Base-by-base conservation (phyloP, 2,329 filamentous ascomycete species). In the Dendrostoma leiphaemia region DNA sequence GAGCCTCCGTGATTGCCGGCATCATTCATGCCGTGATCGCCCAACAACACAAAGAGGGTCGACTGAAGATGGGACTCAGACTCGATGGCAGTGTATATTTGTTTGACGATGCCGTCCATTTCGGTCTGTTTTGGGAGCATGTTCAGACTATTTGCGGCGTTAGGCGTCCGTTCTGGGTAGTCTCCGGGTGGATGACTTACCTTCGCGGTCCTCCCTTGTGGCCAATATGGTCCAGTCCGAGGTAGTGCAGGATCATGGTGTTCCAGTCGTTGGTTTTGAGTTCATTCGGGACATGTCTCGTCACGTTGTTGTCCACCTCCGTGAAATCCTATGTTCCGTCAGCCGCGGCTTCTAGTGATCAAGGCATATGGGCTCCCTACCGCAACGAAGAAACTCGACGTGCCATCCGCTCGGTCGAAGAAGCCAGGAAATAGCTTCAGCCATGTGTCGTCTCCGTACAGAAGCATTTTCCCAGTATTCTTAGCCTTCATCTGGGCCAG, bases 11-110 rank as follows among this genome's bases (percentile, higher is more conserved):
- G 94, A 62, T 97, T 97, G 2, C 94, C 94, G 19, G 90, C 94
- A 63, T 97, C 93, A 63, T 97, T 99, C 94, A 99, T 99, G n/a
- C 94, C 94, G 67, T 99, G 94, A 64, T 99, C 95, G 53, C 94
- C 94, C 53, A 88, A 91, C 6, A 99, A 73, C 3, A 99, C 85
- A 43, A 99, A 80, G 2, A 99, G 74, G 0, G 93, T 91, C 4
- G 89, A 88, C 29, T 82, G 67, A 1, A 97, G 82, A 68, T 96
- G 88, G 1, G 80, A 67, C 53, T 89, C 74, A 4, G 78, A 79
- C 64, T 88, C 80, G 60, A 99, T 88, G 6, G 90, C 88, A 12
- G 79, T 74, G 65, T 90, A 97, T 24, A 99, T 87, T 54, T 83
- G 74, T 58, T 78, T 77, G 35, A 97, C 86, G 59, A 97, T 87